A percentile compares a stretch with the other conserved stretches of the same genome.
phyloP scores from a whole-genome alignment of 2,329 filamentous ascomycete species.

The Coniochaeta sp. region DNA sequence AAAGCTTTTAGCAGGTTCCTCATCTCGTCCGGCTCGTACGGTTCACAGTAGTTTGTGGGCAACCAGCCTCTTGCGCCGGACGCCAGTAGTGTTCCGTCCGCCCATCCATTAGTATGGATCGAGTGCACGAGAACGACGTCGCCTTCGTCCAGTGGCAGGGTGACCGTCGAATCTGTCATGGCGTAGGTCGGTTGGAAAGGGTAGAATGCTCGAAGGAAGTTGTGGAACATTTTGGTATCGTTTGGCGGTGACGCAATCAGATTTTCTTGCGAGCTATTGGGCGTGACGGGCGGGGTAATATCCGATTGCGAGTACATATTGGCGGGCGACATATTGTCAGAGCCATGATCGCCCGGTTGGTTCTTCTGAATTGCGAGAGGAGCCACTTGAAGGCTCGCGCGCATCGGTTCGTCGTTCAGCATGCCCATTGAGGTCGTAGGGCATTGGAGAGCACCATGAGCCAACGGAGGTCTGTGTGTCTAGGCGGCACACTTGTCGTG shows the following conservation, averaged over 20 bases:
- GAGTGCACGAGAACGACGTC: constrained; percentile 94
- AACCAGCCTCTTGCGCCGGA: constrained; percentile 90
- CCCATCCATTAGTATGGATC: constrained; percentile 97
- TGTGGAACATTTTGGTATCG: constrained; percentile 62
- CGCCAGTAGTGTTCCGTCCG: constrained; percentile 82
- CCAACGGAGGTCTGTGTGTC: not conserved
- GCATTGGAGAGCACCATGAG: constrained; percentile 28
- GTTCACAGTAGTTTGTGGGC: constrained; percentile 95
- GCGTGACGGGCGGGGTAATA: constrained; percentile 73
- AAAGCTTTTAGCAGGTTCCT: constrained; percentile 77
- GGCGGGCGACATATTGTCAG: constrained; percentile 10
- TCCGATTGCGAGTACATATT: constrained; percentile 45
- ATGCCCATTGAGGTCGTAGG: constrained; percentile 34
- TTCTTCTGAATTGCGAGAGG: constrained; percentile 48
- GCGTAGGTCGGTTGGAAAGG: constrained; percentile 77
- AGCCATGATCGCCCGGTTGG: constrained; percentile 19
- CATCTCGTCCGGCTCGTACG: constrained; percentile 86
- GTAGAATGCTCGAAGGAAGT: constrained; percentile 91
- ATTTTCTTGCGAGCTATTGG: constrained; percentile 59
- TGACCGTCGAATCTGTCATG: constrained; percentile 78
- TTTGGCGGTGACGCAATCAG: constrained; percentile 42
- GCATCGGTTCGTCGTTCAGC: constrained; percentile 39
- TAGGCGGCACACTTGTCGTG: constrained; percentile 7
- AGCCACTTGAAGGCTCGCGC: constrained; percentile 55
- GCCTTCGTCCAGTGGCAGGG: constrained; percentile 79